Base-by-base conservation (phyloP, 148 eudicot genomes). In the Oxyria digyna region DNA sequence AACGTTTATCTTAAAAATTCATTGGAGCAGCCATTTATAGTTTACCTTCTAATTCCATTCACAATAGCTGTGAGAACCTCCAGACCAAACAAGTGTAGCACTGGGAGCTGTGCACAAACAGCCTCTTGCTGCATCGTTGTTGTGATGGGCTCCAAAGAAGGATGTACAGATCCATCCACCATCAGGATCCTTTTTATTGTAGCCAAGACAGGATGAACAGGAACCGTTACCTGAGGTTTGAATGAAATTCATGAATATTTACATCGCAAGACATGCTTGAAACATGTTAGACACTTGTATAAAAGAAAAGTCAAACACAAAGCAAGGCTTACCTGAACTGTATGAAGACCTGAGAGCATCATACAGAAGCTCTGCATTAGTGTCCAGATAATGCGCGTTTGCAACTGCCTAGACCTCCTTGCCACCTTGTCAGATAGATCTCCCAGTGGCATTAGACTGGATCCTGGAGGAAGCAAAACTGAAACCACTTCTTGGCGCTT, bases 71-170 rank as follows among this genome's bases (percentile, higher is more conserved):
- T 64, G 67, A 94, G 86, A 69, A 88, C 76, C 54, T 88, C 92
- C 80, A 94, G 67, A 75, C 86, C 73, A 68, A 64, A 72, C 46
- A 70, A 69, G 73, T 94, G 98, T 69, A 90, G 74, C 74, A 71
- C 70, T 12, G 92, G 98, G 80, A 90, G 96, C 69, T 94, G 89
- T 33, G 84, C 87, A 75, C 92, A 87, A 37, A 90, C 79, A 67
- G 73, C 75, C 62, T 90, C 98, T 82, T 88, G 96, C 72, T 86
- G 93, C 92, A 86, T 87, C 23, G 86, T 73, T 72, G 85, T 83
- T 71, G 81, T 85, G 67, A 81, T 80, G 33, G 86, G 85, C 43
- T 71, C 80, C 24, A 81, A 76, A 41, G 86, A 64, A 62, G 69
- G 81, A 27, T 87, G 71, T 72, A 81, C 72, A 74, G 96, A 85